These are phyloP conservation scores for Tardiomyces depauwii DNA, from an alignment of 1,139 yeast species.

Conservation along the genomic window DNA sequence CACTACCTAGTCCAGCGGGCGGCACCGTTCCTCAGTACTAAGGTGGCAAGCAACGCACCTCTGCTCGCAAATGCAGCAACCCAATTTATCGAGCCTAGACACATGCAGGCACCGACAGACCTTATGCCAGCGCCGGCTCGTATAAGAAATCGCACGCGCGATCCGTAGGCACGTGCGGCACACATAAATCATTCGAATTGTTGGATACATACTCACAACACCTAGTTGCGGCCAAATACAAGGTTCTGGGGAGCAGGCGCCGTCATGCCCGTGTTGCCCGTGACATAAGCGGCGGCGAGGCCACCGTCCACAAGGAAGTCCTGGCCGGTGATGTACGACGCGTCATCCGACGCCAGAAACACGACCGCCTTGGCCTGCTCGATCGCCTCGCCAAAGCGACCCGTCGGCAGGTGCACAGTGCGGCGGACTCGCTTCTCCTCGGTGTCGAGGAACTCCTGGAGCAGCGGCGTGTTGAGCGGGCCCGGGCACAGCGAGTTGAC, in stretches of 20 bases:
- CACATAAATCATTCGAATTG: too few relatives aligned
- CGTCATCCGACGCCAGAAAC: slow-evolving; percentile 69
- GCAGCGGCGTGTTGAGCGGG: slow-evolving; percentile 47
- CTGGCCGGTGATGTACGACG: slow-evolving; percentile 74
- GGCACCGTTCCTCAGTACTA: too few relatives aligned
- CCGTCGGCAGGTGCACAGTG: slow-evolving; percentile 49
- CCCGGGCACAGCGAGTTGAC: slow-evolving; percentile 64
- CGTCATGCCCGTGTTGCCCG: slow-evolving; percentile 16
- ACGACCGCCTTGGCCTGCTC: slow-evolving; percentile 79
- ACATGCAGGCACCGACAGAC: too few relatives aligned
- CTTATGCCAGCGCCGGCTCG: too few relatives aligned
- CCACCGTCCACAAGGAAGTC: slow-evolving; percentile 86
- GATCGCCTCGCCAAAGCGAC: slow-evolving; percentile 40
- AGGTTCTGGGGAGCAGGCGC: slow-evolving; percentile 20
- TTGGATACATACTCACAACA: too few relatives aligned
- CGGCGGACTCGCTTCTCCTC: slow-evolving; percentile 28
- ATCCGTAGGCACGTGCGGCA: too few relatives aligned
- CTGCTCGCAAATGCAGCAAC: too few relatives aligned
- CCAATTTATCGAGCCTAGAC: too few relatives aligned
- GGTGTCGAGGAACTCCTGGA: slow-evolving; percentile 37
- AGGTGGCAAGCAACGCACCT: too few relatives aligned
- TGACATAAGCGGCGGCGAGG: slow-evolving; percentile 23
- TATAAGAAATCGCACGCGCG: too few relatives aligned
- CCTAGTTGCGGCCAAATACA: slow-evolving; percentile 16
- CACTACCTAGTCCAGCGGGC: too few relatives aligned